These are phyloP conservation scores for Linnemannia schmuckeri DNA, from an alignment of 192 early-diverging fungal genomes.

Conservation along the genomic window DNA sequence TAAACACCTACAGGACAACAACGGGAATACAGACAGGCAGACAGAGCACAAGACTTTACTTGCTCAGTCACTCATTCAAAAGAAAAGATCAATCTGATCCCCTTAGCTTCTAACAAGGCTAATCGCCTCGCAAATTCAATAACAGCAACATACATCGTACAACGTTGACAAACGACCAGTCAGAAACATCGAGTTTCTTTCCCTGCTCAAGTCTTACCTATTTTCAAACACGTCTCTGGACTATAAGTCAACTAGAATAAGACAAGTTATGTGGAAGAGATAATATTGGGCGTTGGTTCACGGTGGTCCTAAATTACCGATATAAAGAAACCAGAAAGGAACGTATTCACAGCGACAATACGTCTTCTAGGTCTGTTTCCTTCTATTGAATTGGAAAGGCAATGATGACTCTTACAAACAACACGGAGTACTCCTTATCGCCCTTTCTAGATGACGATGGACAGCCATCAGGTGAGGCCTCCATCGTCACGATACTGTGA, in stretches of 20 bases:
- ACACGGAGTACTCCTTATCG: constrained; percentile 27
- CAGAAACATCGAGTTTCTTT: neutral
- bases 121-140: no score
- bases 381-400: constrained; percentile 8
- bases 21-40: no score
- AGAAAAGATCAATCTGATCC: no score
- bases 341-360: no score
- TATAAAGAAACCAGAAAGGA: no score
- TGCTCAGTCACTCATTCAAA: no score
- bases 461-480: constrained; percentile 12
- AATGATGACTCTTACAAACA: constrained; percentile 31
- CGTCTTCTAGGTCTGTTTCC: constrained; percentile 24
- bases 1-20: no score
- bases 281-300: neutral
- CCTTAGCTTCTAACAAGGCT: no score
- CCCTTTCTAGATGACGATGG: constrained; percentile 18
- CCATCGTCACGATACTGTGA: constrained; percentile 33
- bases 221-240: neutral
- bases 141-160: neutral
- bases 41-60: no score
- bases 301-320: neutral
- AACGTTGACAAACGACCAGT: neutral
- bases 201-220: neutral
- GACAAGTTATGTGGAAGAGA: constrained; percentile 25
- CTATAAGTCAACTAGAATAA: constrained; percentile 14